phyloP scores from a whole-genome alignment of 768 basidiomycete species.

The Phanerochaete sordida region DNA sequence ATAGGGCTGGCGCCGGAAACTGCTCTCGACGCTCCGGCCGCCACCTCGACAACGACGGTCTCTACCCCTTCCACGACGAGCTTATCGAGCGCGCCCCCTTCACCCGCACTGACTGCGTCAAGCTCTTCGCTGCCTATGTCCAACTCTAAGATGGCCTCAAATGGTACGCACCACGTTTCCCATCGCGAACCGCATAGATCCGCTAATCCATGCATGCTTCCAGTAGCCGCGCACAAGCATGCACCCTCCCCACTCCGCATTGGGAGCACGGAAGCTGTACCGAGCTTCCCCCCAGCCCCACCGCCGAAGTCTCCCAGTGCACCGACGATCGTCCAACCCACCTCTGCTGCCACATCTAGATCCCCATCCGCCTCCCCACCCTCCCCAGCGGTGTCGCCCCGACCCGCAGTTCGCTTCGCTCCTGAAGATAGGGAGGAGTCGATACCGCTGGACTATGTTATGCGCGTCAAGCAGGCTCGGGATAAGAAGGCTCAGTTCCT shows the following conservation, averaged over 20 bases:
- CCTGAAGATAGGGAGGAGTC: conserved; percentile 36
- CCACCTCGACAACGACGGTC: conserved; percentile 17
- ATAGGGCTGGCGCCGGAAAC: conserved; percentile 15
- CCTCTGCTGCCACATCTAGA: conserved; percentile 2
- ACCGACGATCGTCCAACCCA: neutral
- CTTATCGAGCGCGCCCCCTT: conserved; percentile 4
- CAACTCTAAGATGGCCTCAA: neutral
- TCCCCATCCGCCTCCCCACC: neutral
- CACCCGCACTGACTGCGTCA: conserved; percentile 2
- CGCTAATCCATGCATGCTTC: neutral
- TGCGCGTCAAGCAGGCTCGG: conserved; percentile 68
- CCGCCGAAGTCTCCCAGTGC: neutral
- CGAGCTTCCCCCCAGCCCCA: conserved; percentile 1
- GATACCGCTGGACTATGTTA: conserved; percentile 65
- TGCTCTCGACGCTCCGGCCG: conserved; percentile 8
- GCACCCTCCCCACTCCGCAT: conserved; percentile 28
- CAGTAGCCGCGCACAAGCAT: conserved; percentile 19
- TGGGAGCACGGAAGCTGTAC: conserved; percentile 14
- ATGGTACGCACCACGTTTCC: neutral
- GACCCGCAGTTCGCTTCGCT: conserved; percentile 12
- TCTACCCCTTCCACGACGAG: conserved; percentile 10
- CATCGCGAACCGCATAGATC: neutral
- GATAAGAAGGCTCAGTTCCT: conserved; percentile 71
- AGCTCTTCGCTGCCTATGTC: neutral
- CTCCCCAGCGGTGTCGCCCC: neutral